phyloP scores from a whole-genome alignment of 306 rosid species.

The Quercus wislizeni region DNA sequence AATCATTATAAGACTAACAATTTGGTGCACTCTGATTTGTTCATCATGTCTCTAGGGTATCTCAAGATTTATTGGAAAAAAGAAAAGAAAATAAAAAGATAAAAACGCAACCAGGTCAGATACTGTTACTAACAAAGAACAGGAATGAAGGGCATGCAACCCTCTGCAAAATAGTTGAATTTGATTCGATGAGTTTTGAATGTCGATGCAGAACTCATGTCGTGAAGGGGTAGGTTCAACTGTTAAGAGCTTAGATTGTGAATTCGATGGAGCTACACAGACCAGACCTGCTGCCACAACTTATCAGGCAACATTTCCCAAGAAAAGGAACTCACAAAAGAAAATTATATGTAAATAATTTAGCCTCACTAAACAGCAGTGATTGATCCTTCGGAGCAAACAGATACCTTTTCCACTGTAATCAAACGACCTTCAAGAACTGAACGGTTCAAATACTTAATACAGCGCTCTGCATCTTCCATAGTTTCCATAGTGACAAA shows the following conservation, averaged over 20 bases:
- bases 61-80: conserved; percentile 8
- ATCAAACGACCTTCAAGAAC: conserved; percentile 47
- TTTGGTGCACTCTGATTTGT: conserved; percentile 20
- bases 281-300: conserved; percentile 53
- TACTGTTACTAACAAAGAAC: conserved; percentile 35
- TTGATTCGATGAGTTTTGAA: conserved; percentile 37
- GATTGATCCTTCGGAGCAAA: conserved; percentile 16
- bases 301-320: conserved; percentile 42
- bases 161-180: conserved; percentile 43
- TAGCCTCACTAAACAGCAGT: not conserved
- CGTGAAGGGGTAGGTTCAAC: conserved; percentile 38
- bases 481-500: conserved; percentile 52
- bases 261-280: conserved; percentile 50
- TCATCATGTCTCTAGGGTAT: conserved; percentile 23
- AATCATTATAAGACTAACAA: conserved; percentile 26
- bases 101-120: conserved; percentile 23
- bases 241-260: conserved; percentile 49
- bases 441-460: conserved; percentile 39
- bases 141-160: conserved; percentile 34
- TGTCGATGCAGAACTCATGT: conserved; percentile 51
- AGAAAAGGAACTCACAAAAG: conserved; percentile 14
- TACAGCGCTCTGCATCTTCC: conserved; percentile 45
- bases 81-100: not conserved
- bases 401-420: conserved; percentile 49
- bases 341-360: not conserved